Evolutionary conservation across 139 green algal species (phyloP), one percentile per base, ranked within the genome.

Genomic region (Cymbomonas tetramitiformis): DNA sequence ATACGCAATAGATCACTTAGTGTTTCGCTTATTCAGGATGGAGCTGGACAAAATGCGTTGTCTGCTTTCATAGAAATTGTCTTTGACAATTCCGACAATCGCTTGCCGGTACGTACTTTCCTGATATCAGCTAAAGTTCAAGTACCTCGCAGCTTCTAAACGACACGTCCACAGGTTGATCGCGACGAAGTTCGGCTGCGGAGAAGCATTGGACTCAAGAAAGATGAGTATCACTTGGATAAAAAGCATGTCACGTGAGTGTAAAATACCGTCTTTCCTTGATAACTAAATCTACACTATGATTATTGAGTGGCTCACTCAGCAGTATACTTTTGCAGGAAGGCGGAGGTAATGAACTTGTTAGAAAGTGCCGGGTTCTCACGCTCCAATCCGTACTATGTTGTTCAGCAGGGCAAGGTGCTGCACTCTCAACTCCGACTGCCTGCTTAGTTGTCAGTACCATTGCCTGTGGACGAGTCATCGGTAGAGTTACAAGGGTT

Each of bases 401-500:
- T 97, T 28, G 92, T 99, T 41, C 90, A 99, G 74, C 92, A 99
- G 74, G 90, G 90, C 43, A 90, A 92, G 68, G 79, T 83, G 18
- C 58, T 60, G 39, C 62, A 56, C n/a, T n/a, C n/a, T n/a, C n/a
- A n/a, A n/a, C n/a, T n/a, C n/a, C n/a, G n/a, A n/a, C n/a, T n/a
- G n/a, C n/a, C n/a, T n/a, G n/a, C n/a, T n/a, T n/a, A n/a, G n/a
- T n/a, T n/a, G n/a, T n/a, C n/a, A n/a, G n/a, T n/a, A n/a, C n/a
- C n/a, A n/a, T n/a, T n/a, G n/a, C n/a, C n/a, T n/a, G n/a, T n/a
- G n/a, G n/a, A n/a, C n/a, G n/a, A n/a, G n/a, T n/a, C n/a, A n/a
- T n/a, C n/a, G n/a, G n/a, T n/a, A n/a, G n/a, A n/a, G n/a, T n/a
- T n/a, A n/a, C n/a, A n/a, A n/a, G n/a, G n/a, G n/a, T n/a, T n/a